A percentile compares a stretch with the other conserved stretches of the same genome.
Evolutionary conservation across 2,329 filamentous ascomycete genomes (phyloP).

Genomic region (Diplodia sapinea): DNA sequence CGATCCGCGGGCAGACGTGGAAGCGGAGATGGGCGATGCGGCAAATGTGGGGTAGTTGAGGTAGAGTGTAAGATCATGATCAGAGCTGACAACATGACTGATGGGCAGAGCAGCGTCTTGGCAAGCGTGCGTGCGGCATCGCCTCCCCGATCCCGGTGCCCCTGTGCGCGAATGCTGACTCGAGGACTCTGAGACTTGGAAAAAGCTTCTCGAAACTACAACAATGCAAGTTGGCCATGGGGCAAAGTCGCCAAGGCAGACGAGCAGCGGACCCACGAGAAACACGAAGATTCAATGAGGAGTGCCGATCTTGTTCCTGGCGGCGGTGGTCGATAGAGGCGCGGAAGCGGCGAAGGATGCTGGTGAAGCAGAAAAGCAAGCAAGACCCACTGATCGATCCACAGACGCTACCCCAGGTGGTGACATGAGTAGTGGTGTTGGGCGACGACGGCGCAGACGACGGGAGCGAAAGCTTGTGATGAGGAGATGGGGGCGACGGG

Average conservation of each 20-base stretch:
- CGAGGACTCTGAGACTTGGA: not conserved
- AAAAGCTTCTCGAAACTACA: not conserved
- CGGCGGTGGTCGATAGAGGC: not conserved
- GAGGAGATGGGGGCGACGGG: not conserved
- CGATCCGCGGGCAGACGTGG: not conserved
- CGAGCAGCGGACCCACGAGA: not conserved
- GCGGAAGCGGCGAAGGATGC: slow-evolving; percentile 9
- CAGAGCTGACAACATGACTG: not conserved
- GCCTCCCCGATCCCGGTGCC: not conserved
- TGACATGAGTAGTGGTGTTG: not conserved
- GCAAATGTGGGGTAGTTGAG: not conserved
- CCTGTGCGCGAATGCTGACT: not conserved
- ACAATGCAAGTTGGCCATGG: not conserved
- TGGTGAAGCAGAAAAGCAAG: not conserved
- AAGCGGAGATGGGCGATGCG: not conserved
- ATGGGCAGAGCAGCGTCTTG: not conserved
- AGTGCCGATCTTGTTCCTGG: not conserved
- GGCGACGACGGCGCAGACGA: not conserved
- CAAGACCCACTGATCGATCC: not conserved
- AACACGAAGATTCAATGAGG: not conserved
- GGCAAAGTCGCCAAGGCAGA: not conserved
- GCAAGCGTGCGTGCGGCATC: not conserved
- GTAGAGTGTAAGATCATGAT: not conserved
- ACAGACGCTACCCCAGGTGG: not conserved
- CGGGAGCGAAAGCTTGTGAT: not conserved